Percentiles rank a stretch among this genome's conserved stretches.
phyloP scores from a whole-genome alignment of 352 stramenopile species.

The Globisporangium heterothallicum region DNA sequence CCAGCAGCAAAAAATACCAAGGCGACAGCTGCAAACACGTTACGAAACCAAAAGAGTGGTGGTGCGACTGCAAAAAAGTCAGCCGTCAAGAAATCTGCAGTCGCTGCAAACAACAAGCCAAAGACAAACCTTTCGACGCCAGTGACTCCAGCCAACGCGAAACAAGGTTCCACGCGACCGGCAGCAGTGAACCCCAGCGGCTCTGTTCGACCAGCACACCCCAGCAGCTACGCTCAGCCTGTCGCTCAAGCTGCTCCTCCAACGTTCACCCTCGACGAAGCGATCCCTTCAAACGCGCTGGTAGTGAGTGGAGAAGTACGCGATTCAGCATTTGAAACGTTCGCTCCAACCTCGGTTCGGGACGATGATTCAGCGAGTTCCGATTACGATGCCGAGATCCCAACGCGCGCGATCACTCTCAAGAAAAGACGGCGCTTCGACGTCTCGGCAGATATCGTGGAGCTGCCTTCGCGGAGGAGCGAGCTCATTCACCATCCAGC shows the following conservation, averaged over 20 bases:
- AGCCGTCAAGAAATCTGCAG: background rate
- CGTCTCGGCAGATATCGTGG: conserved; percentile 30
- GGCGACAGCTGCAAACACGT: background rate
- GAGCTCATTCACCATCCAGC: conserved; percentile 42
- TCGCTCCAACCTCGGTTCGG: conserved; percentile 18
- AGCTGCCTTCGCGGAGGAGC: conserved; percentile 24
- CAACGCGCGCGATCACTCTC: background rate
- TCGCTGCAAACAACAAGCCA: background rate
- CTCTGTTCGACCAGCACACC: background rate
- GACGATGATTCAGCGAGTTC: conserved; percentile 25
- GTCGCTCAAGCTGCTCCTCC: background rate
- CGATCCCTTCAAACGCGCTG: background rate
- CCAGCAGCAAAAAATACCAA: background rate
- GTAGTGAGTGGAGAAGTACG: conserved; percentile 4
- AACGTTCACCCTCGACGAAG: background rate
- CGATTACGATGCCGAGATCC: conserved; percentile 24
- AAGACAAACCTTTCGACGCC: background rate
- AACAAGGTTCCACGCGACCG: background rate
- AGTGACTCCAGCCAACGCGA: background rate
- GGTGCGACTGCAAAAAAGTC: background rate
- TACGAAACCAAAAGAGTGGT: background rate
- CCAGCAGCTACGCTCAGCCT: background rate
- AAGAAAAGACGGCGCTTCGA: conserved; percentile 31
- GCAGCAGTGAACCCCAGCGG: background rate
- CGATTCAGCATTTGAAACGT: conserved; percentile 22